Evolutionary conservation across 106 monocot genomes (phyloP).

Genomic region (Acorus calamus): DNA sequence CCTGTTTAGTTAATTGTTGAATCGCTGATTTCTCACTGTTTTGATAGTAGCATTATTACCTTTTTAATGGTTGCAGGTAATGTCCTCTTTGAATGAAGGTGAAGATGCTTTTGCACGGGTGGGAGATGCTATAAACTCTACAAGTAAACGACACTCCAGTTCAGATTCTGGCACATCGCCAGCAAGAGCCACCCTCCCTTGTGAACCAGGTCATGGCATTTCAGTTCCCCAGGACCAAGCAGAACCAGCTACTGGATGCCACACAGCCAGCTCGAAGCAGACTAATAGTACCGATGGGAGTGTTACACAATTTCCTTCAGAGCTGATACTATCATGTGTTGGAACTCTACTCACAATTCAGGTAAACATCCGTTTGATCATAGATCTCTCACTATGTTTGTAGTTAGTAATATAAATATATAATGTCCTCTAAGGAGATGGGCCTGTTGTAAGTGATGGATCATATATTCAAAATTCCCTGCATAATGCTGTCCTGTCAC

Average conservation of each 20-base stretch:
- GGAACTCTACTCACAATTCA: slow-evolving; percentile 79
- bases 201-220: slow-evolving; percentile 26
- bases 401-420: too few species aligned
- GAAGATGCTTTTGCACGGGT: slow-evolving; percentile 59
- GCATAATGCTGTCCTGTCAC: too few species aligned
- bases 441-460: too few species aligned
- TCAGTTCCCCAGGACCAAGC: slow-evolving; percentile 26
- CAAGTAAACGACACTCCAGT: slow-evolving; percentile 28
- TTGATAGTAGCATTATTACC: too few species aligned
- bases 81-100: slow-evolving; percentile 53
- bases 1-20: neutral
- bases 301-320: slow-evolving; percentile 51
- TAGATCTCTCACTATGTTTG: neutral
- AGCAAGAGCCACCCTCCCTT: slow-evolving; percentile 22
- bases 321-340: slow-evolving; percentile 73
- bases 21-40: neutral
- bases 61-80: slow-evolving; percentile 31
- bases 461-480: too few species aligned
- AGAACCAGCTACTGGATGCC: slow-evolving; percentile 15
- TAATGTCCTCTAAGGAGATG: too few species aligned
- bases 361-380: slow-evolving; percentile 21
- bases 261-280: slow-evolving; percentile 15
- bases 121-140: slow-evolving; percentile 63
- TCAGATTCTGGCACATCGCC: slow-evolving; percentile 26
- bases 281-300: slow-evolving; percentile 12